Percentiles rank a stretch among this genome's conserved stretches.
Evolutionary conservation across 352 stramenopile genomes (phyloP).

Genomic region (Globisporangium polare): DNA sequence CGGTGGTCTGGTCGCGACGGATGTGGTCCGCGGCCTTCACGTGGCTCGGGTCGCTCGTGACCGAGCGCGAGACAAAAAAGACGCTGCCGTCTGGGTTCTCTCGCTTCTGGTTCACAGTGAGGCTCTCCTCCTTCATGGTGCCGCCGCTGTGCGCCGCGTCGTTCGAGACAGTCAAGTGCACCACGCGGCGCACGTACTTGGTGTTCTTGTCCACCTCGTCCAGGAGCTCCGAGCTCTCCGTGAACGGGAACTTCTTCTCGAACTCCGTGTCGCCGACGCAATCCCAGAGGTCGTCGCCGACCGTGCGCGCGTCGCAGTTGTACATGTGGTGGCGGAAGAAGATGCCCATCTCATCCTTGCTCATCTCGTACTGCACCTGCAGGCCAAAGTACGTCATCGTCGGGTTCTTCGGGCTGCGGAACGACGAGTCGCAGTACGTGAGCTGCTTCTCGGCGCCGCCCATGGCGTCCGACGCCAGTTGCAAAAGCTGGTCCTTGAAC

Average conservation of each 20-base stretch:
- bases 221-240: constrained; percentile 64
- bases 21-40: constrained; percentile 60
- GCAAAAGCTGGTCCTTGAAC: constrained; percentile 74
- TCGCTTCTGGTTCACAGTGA: constrained; percentile 76
- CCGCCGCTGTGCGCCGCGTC: constrained; percentile 57
- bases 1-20: constrained; percentile 72
- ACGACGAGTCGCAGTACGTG: constrained; percentile 65
- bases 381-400: constrained; percentile 89
- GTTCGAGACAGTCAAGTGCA: constrained; percentile 79
- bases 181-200: constrained; percentile 79
- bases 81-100: constrained; percentile 71
- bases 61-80: constrained; percentile 55
- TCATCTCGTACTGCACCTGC: constrained; percentile 87
- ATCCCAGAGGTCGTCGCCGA: constrained; percentile 81
- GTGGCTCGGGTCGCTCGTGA: constrained; percentile 71
- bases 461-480: constrained; percentile 64
- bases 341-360: constrained; percentile 83
- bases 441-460: constrained; percentile 55
- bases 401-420: constrained; percentile 79
- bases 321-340: constrained; percentile 86
- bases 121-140: constrained; percentile 82
- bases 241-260: constrained; percentile 84
- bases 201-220: constrained; percentile 72
- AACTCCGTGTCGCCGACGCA: constrained; percentile 63
- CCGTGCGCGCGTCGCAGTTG: constrained; percentile 59